phyloP scores from a whole-genome alignment of 2,329 filamentous ascomycete genomes.

The Microcyclosporella mali region DNA sequence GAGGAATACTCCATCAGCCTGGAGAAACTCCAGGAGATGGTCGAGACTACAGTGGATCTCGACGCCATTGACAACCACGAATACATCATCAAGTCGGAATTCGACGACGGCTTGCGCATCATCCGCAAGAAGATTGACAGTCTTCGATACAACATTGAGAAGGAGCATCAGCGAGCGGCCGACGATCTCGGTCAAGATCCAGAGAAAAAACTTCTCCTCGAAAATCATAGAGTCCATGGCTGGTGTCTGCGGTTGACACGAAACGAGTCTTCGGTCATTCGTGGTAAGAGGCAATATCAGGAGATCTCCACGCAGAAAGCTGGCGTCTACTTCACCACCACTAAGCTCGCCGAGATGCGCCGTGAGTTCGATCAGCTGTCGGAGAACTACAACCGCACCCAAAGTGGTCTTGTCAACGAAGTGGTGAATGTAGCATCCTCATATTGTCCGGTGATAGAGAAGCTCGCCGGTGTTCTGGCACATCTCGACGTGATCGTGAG shows the following conservation, averaged over 20 bases:
- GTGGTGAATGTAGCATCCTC: slow-evolving; percentile 90
- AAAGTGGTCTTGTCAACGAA: slow-evolving; percentile 82
- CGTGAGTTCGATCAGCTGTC: slow-evolving; percentile 92
- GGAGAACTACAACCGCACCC: slow-evolving; percentile 90
- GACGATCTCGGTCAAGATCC: slow-evolving; percentile 80
- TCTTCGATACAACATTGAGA: slow-evolving; percentile 72
- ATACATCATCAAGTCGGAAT: slow-evolving; percentile 98
- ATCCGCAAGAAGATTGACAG: slow-evolving; percentile 88
- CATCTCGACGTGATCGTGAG: slow-evolving; percentile 94
- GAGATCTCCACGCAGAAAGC: slow-evolving; percentile 99
- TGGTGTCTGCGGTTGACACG: slow-evolving; percentile 94
- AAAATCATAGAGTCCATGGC: slow-evolving; percentile 91
- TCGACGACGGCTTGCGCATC: slow-evolving; percentile 80
- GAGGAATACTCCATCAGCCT: slow-evolving; percentile 67
- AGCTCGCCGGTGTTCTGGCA: slow-evolving; percentile 77
- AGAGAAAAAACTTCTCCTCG: slow-evolving; percentile 98
- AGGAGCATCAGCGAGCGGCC: slow-evolving; percentile 70
- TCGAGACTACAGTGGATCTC: slow-evolving; percentile 94
- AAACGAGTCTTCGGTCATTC: slow-evolving; percentile 84
- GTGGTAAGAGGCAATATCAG: slow-evolving; percentile 82
- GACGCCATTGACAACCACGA: slow-evolving; percentile 94
- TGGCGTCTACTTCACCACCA: slow-evolving; percentile 95
- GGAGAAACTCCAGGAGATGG: slow-evolving; percentile 89
- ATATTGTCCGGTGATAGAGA: slow-evolving; percentile 88
- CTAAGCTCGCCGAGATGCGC: slow-evolving; percentile 68